Evolutionary conservation across 2,329 filamentous ascomycete genomes (phyloP).

Genomic region (Ambrosiella xylebori): DNA sequence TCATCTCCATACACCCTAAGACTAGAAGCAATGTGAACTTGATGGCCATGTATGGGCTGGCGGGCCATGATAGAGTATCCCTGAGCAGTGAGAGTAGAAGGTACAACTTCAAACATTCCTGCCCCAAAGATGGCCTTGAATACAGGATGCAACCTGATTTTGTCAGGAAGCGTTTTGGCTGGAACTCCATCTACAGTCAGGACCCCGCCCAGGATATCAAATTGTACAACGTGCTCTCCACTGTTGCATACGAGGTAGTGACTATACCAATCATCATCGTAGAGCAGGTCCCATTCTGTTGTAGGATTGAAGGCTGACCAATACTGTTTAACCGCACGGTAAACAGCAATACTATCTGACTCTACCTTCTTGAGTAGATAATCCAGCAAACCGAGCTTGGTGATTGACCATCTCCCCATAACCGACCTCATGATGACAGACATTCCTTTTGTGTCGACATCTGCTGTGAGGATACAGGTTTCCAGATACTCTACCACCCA

Average conservation of each 20-base stretch:
- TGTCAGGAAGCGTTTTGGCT: slow-evolving; percentile 27
- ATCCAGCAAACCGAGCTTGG: neutral
- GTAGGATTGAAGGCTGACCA: neutral
- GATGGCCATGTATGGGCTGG: slow-evolving; percentile 17
- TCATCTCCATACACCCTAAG: neutral
- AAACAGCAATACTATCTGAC: neutral
- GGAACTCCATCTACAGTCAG: slow-evolving; percentile 35
- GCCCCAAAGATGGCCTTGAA: slow-evolving; percentile 29
- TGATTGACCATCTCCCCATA: neutral
- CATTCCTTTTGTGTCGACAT: neutral
- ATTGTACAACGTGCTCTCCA: slow-evolving; percentile 13
- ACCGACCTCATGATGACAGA: no score
- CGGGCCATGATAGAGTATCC: slow-evolving; percentile 19
- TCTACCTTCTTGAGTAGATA: neutral
- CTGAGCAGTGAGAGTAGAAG: slow-evolving; percentile 16
- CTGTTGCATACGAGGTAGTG: neutral
- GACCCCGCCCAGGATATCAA: slow-evolving; percentile 33
- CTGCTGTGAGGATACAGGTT: neutral
- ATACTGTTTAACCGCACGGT: neutral
- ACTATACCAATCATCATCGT: no score
- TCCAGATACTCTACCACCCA: neutral
- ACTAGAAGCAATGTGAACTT: slow-evolving; percentile 22
- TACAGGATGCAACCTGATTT: slow-evolving; percentile 24
- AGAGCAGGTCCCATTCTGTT: neutral
- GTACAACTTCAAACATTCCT: slow-evolving; percentile 27